Percentiles rank a stretch among this genome's conserved stretches.
Evolutionary conservation across 257 asterid species (phyloP).

Genomic region (Catharanthus roseus): DNA sequence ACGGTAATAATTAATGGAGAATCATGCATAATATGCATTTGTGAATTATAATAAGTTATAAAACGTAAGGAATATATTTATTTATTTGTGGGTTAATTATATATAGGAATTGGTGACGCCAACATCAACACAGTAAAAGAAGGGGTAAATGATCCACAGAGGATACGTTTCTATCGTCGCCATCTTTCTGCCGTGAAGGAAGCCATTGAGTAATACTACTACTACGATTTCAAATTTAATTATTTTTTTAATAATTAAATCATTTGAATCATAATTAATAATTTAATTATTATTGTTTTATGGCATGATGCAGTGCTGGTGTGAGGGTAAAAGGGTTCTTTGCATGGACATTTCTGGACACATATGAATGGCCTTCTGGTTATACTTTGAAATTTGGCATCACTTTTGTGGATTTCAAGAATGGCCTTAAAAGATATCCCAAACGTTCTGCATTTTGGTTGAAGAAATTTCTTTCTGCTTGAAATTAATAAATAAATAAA

Average conservation of each 20-base stretch:
- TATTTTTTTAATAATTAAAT: too few relatives aligned
- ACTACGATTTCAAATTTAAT: too few relatives aligned
- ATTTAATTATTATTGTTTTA: not conserved
- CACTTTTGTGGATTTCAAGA: slow-evolving; percentile 26
- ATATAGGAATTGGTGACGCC: slow-evolving; percentile 25
- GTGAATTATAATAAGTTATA: too few relatives aligned
- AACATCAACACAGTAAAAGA: slow-evolving; percentile 9
- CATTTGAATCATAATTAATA: not conserved
- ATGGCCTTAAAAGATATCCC: slow-evolving; percentile 30
- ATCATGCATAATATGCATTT: too few relatives aligned
- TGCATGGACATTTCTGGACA: slow-evolving; percentile 48
- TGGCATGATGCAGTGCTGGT: slow-evolving; percentile 18
- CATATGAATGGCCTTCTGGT: slow-evolving; percentile 44
- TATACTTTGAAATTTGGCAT: slow-evolving; percentile 38
- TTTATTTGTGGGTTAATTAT: too few relatives aligned
- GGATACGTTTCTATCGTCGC: slow-evolving; percentile 26
- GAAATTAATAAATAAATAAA: too few relatives aligned
- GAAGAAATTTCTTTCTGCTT: slow-evolving; percentile 26
- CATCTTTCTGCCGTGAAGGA: slow-evolving; percentile 34
- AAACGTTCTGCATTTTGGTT: slow-evolving; percentile 43
- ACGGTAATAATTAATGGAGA: slow-evolving; percentile 23
- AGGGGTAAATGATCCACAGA: slow-evolving; percentile 19
- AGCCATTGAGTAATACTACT: slow-evolving; percentile 52
- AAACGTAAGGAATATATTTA: too few relatives aligned
- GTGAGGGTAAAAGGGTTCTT: slow-evolving; percentile 45